These are phyloP conservation scores for Vitis cinerea DNA, from an alignment of 164 flowering plant species.

Conservation along the genomic window DNA sequence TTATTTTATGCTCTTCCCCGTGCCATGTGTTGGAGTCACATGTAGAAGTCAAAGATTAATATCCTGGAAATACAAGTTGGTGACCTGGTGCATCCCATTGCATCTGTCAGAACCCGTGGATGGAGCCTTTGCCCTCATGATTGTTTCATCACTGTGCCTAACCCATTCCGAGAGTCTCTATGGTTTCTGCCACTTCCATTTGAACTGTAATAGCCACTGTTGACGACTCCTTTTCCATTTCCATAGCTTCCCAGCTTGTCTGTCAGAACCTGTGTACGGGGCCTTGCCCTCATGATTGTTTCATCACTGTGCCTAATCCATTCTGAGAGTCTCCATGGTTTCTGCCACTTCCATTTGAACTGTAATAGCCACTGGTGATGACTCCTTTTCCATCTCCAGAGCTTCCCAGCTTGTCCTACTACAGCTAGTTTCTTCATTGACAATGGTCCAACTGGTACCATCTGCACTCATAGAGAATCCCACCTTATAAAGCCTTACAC, in stretches of 20 bases:
- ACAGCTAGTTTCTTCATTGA: constrained; percentile 68
- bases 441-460: constrained; percentile 78
- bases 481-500: constrained; percentile 2
- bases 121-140: constrained; percentile 70
- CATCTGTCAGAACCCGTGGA: constrained; percentile 51
- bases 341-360: constrained; percentile 99
- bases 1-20: constrained; percentile 19
- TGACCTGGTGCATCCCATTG: constrained; percentile 24
- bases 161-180: constrained; percentile 97
- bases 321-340: constrained; percentile 99
- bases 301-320: constrained; percentile 93
- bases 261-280: constrained; percentile 48
- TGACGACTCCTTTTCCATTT: constrained; percentile 99
- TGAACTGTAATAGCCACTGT: constrained; percentile 91
- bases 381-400: constrained; percentile 98
- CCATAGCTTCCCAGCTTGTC: constrained; percentile 91
- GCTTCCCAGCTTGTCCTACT: constrained; percentile 81
- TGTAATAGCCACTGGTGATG: constrained; percentile 96
- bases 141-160: constrained; percentile 88
- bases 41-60: constrained; percentile 28
- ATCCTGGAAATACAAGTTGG: constrained; percentile 15
- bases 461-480: constrained; percentile 43
- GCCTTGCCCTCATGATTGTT: constrained; percentile 67
- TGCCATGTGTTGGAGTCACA: constrained; percentile 26
- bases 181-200: constrained; percentile 99